Percentiles rank a stretch among this genome's conserved stretches.
Conservation (phyloP, 2,329 filamentous ascomycete genomes). For the Cryphonectria carpinicola region DNA sequence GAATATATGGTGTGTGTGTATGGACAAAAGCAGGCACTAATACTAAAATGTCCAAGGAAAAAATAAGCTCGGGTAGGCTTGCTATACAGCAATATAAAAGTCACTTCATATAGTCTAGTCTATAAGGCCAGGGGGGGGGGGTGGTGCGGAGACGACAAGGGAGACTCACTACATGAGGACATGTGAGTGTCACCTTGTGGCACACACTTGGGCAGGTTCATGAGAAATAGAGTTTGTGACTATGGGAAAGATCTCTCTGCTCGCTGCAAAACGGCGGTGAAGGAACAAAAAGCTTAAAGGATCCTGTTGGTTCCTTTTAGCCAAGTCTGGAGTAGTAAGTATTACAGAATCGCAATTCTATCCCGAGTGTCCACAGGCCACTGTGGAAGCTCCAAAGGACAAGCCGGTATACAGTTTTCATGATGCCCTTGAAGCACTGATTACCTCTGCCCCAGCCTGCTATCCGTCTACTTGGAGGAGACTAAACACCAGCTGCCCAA, state of each 20-base stretch:
- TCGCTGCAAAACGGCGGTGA: not conserved
- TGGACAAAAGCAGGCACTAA: too few species aligned
- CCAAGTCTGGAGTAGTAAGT: too few species aligned
- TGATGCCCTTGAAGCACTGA: not conserved
- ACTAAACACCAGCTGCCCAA: not conserved
- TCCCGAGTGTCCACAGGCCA: not conserved
- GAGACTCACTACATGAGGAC: not conserved
- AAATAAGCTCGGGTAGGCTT: too few species aligned
- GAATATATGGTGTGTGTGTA: not conserved
- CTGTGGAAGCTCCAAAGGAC: too few species aligned
- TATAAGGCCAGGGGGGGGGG: not conserved
- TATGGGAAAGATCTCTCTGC: not conserved
- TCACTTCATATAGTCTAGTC: not conserved
- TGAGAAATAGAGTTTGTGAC: not conserved
- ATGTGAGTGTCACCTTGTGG: not conserved
- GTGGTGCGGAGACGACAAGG: not conserved
- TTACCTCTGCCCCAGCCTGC: not conserved
- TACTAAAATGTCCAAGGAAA: too few species aligned
- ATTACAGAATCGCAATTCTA: not conserved
- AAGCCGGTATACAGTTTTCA: not conserved
- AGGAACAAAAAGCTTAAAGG: not conserved
- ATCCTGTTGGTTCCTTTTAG: not conserved
- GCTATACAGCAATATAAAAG: too few species aligned
- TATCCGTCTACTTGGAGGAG: not conserved
- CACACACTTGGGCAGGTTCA: not conserved